Evolutionary conservation across 164 flowering plant genomes (phyloP).

Genomic region (Berberis vulgaris): DNA sequence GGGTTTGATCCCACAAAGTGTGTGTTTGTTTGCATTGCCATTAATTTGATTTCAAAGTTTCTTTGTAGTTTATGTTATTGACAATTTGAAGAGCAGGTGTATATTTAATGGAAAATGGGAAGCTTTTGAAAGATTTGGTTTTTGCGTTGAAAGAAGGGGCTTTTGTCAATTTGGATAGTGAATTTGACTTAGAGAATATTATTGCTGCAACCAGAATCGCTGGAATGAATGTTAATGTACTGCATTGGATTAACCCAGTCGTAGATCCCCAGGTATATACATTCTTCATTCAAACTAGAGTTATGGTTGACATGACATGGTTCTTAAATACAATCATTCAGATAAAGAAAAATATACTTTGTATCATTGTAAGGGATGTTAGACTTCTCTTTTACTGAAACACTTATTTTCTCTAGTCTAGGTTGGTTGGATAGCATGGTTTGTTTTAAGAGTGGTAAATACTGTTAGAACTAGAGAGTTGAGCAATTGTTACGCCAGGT

Average conservation of each 20-base stretch:
- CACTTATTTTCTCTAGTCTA: too few relatives aligned
- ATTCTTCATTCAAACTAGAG: neutral
- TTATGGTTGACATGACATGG: neutral
- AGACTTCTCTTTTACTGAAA: too few relatives aligned
- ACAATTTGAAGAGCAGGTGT: slow-evolving; percentile 38
- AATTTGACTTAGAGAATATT: slow-evolving; percentile 91
- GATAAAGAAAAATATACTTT: too few relatives aligned
- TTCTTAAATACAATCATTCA: neutral
- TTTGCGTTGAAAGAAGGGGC: slow-evolving; percentile 87
- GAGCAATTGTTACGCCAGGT: too few relatives aligned
- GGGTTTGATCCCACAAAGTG: too few relatives aligned
- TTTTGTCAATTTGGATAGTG: slow-evolving; percentile 91
- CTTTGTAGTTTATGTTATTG: neutral
- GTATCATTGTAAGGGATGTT: too few relatives aligned
- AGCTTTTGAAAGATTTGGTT: slow-evolving; percentile 82
- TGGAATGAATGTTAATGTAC: slow-evolving; percentile 70
- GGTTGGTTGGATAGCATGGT: too few relatives aligned
- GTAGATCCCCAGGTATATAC: slow-evolving; percentile 89
- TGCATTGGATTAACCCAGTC: slow-evolving; percentile 94
- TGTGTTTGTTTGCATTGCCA: too few relatives aligned
- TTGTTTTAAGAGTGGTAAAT: too few relatives aligned
- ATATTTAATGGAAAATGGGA: slow-evolving; percentile 94
- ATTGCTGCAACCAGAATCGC: slow-evolving; percentile 72
- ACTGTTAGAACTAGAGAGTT: too few relatives aligned
- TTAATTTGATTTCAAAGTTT: too few relatives aligned